Percentiles rank a stretch among this genome's conserved stretches.
These are phyloP conservation scores for Hirsutella rhossiliensis DNA, from an alignment of 2,329 filamentous ascomycete species.

Conservation along the genomic window DNA sequence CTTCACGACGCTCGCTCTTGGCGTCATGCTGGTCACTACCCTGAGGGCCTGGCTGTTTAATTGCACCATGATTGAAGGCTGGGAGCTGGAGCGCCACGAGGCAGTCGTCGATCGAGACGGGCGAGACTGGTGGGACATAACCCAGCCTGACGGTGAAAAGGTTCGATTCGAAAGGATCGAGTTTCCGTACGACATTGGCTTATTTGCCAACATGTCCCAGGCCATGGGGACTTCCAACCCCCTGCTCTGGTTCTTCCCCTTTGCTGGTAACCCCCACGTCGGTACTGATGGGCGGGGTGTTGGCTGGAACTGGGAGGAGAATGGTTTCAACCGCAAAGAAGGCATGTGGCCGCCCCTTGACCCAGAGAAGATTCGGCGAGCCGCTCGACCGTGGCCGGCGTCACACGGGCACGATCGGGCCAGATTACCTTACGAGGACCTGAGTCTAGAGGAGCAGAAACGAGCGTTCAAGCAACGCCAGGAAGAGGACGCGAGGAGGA, in stretches of 20 bases:
- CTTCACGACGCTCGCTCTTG: slow-evolving; percentile 48
- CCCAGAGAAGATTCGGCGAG: slow-evolving; percentile 44
- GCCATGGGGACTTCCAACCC: slow-evolving; percentile 61
- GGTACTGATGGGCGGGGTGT: slow-evolving; percentile 23
- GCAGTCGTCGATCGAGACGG: slow-evolving; percentile 37
- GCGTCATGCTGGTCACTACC: slow-evolving; percentile 53
- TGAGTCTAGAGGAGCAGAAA: slow-evolving; percentile 30
- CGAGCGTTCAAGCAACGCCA: slow-evolving; percentile 39
- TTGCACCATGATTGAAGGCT: slow-evolving; percentile 70
- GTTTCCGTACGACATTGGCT: slow-evolving; percentile 71
- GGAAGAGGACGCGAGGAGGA: slow-evolving; percentile 30
- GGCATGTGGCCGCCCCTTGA: slow-evolving; percentile 53
- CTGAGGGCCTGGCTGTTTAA: slow-evolving; percentile 52
- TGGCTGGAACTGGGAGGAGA: slow-evolving; percentile 58
- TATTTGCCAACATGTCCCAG: slow-evolving; percentile 62
- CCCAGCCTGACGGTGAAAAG: slow-evolving; percentile 21
- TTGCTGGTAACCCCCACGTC: slow-evolving; percentile 39
- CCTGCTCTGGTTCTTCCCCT: slow-evolving; percentile 57
- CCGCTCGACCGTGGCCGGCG: slow-evolving; percentile 25
- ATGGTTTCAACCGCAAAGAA: slow-evolving; percentile 58
- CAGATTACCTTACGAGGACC: slow-evolving; percentile 21
- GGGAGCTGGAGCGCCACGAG: slow-evolving; percentile 58
- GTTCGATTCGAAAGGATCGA: slow-evolving; percentile 52
- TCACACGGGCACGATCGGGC: slow-evolving; percentile 21
- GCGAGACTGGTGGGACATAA: slow-evolving; percentile 30